These are phyloP conservation scores for Davidsoniella australis DNA, from an alignment of 2,329 filamentous ascomycete species.

Conservation along the genomic window DNA sequence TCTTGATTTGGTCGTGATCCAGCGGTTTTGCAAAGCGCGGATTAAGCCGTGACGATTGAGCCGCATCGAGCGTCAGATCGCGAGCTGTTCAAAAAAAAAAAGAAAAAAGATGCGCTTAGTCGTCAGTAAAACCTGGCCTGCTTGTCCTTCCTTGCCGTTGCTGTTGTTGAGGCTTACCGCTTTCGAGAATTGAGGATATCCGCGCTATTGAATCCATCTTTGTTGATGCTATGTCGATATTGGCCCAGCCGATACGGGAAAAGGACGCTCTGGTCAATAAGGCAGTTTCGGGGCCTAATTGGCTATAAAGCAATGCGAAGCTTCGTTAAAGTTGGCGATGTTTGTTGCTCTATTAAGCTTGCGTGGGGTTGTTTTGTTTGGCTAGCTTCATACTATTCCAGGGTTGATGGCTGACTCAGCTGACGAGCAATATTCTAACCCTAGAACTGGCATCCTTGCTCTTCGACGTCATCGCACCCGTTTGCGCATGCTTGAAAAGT, in stretches of 20 bases:
- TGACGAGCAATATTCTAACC: not conserved
- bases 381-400: not conserved
- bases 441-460: not conserved
- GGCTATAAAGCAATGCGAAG: not conserved
- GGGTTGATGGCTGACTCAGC: not conserved
- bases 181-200: constrained; percentile 88
- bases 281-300: not conserved
- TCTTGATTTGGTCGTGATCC: constrained; percentile 76
- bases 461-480: not conserved
- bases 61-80: constrained; percentile 93
- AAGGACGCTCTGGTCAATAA: not conserved
- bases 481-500: too few species aligned
- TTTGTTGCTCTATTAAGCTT: not conserved
- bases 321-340: not conserved
- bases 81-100: constrained; percentile 43
- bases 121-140: not conserved
- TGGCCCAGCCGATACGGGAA: not conserved
- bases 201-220: constrained; percentile 81
- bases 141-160: not conserved
- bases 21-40: constrained; percentile 46
- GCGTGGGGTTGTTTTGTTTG: not conserved
- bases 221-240: constrained; percentile 21
- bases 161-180: constrained; percentile 40
- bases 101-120: not conserved
- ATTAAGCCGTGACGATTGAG: constrained; percentile 62